Conservation (phyloP, 495 filamentous ascomycete species). For the Talaromyces stipitatus region DNA sequence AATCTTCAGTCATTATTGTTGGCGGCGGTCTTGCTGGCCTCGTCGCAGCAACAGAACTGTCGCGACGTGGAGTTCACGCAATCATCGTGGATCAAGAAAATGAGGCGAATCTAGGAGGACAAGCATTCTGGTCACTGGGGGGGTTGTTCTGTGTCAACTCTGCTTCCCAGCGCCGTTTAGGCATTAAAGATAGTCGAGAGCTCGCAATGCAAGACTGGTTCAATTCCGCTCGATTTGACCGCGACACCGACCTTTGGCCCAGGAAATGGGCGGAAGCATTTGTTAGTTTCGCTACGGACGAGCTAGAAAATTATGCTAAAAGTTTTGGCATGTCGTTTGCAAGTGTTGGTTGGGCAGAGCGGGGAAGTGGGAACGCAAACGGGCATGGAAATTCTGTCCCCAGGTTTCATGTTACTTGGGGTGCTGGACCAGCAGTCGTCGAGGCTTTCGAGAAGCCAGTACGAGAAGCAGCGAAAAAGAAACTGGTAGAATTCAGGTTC, state of each 20-base stretch:
- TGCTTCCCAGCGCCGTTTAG: conserved; percentile 38
- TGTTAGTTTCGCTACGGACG: conserved; percentile 43
- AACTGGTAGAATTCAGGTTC: conserved; percentile 39
- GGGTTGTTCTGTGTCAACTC: conserved; percentile 45
- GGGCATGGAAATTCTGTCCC: conserved; percentile 47
- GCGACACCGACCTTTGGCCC: conserved; percentile 33
- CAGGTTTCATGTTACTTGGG: conserved; percentile 44
- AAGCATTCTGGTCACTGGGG: conserved; percentile 49
- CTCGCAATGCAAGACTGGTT: conserved; percentile 46
- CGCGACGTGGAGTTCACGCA: conserved; percentile 25
- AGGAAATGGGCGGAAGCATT: conserved; percentile 46
- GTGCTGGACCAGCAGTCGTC: conserved; percentile 44
- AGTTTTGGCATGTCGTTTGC: conserved; percentile 33
- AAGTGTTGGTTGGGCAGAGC: conserved; percentile 44
- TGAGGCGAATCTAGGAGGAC: conserved; percentile 36
- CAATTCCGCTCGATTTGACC: conserved; percentile 40
- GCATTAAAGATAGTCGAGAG: conserved; percentile 39
- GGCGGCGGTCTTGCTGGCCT: conserved; percentile 44
- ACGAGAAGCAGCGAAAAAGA: conserved; percentile 32
- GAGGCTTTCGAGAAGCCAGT: conserved; percentile 41
- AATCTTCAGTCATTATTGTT: conserved; percentile 40
- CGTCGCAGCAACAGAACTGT: conserved; percentile 44
- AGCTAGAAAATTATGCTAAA: conserved; percentile 40
- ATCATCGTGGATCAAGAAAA: conserved; percentile 45
- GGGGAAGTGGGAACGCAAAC: conserved; percentile 37